Percentiles rank a stretch among this genome's conserved stretches.
phyloP scores from a whole-genome alignment of 1,139 yeast genomes.

The Yamadazyma buinensis region DNA sequence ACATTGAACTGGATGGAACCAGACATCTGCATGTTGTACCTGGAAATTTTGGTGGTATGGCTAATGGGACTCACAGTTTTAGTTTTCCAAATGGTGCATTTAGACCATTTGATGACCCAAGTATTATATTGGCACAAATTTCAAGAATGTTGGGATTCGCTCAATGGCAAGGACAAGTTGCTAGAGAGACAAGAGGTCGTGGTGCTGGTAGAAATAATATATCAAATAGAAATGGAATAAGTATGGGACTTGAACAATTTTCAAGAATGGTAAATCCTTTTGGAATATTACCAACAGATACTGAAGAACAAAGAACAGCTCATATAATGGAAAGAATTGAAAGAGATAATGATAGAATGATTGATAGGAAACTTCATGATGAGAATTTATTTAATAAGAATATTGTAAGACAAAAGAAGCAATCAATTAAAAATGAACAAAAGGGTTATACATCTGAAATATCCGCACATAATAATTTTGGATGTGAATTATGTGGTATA shows the following conservation, averaged over 20 bases:
- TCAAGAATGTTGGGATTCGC: constrained; percentile 1
- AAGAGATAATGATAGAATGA: constrained; percentile 35
- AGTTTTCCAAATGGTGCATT: too few relatives aligned
- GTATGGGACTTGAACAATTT: too few relatives aligned
- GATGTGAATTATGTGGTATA: constrained; percentile 71
- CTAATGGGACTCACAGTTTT: not conserved
- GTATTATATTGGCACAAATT: too few relatives aligned
- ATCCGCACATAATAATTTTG: constrained; percentile 25
- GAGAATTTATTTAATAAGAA: constrained; percentile 32
- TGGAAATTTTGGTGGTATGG: not conserved
- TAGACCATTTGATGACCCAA: too few relatives aligned
- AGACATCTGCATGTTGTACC: too few relatives aligned
- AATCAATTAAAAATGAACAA: constrained; percentile 19
- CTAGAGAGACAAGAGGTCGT: constrained; percentile 5
- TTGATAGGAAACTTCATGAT: constrained; percentile 29
- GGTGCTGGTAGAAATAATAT: too few relatives aligned
- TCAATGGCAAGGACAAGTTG: constrained; percentile 5
- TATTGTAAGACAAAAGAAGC: constrained; percentile 26
- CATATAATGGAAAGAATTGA: constrained; percentile 39
- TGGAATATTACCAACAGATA: too few relatives aligned
- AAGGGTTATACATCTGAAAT: constrained; percentile 39
- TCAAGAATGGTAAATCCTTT: too few relatives aligned
- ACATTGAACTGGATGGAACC: too few relatives aligned
- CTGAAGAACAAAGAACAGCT: constrained; percentile 1
- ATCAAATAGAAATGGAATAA: too few relatives aligned